Conservation (phyloP, 2,329 filamentous ascomycete species). For the Pseudogymnoascus sp. region DNA sequence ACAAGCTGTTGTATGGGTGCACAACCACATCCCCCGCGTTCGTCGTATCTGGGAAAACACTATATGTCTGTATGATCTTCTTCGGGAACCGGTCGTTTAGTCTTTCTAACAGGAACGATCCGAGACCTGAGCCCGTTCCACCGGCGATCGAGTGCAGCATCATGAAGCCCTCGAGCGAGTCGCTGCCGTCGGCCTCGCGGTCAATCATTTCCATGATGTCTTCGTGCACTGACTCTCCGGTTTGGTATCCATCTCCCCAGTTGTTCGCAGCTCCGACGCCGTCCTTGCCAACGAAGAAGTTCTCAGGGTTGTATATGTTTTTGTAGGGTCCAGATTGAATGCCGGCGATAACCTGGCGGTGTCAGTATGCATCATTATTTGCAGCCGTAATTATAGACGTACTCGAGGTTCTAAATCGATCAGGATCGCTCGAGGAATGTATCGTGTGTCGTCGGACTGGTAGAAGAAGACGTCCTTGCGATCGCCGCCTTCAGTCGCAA, state of each 20-base stretch:
- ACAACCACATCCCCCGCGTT: slow-evolving; percentile 86
- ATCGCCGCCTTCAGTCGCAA: slow-evolving; percentile 94
- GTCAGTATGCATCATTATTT: not conserved
- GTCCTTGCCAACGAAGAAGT: slow-evolving; percentile 94
- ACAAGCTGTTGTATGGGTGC: slow-evolving; percentile 93
- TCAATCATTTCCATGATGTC: slow-evolving; percentile 99
- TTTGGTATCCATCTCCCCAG: slow-evolving; percentile 94
- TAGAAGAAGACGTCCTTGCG: slow-evolving; percentile 99
- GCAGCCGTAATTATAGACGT: slow-evolving; percentile 22
- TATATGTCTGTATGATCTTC: slow-evolving; percentile 98
- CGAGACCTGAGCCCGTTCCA: slow-evolving; percentile 91
- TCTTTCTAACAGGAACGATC: slow-evolving; percentile 87
- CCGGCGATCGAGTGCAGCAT: slow-evolving; percentile 96
- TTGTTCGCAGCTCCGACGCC: slow-evolving; percentile 94
- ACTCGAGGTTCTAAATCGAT: slow-evolving; percentile 91
- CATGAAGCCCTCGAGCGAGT: slow-evolving; percentile 98
- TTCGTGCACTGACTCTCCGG: slow-evolving; percentile 84
- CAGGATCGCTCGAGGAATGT: slow-evolving; percentile 91
- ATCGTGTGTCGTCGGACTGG: slow-evolving; percentile 96
- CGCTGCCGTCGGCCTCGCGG: slow-evolving; percentile 93
- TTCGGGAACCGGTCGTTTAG: slow-evolving; percentile 97
- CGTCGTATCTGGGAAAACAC: slow-evolving; percentile 91
- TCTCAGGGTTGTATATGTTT: slow-evolving; percentile 99
- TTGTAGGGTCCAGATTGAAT: slow-evolving; percentile 93
- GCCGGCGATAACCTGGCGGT: slow-evolving; percentile 65